A percentile compares a stretch with the other conserved stretches of the same genome.
These are phyloP conservation scores for Curvularia sp. DNA, from an alignment of 2,329 filamentous ascomycete species.

Conservation along the genomic window DNA sequence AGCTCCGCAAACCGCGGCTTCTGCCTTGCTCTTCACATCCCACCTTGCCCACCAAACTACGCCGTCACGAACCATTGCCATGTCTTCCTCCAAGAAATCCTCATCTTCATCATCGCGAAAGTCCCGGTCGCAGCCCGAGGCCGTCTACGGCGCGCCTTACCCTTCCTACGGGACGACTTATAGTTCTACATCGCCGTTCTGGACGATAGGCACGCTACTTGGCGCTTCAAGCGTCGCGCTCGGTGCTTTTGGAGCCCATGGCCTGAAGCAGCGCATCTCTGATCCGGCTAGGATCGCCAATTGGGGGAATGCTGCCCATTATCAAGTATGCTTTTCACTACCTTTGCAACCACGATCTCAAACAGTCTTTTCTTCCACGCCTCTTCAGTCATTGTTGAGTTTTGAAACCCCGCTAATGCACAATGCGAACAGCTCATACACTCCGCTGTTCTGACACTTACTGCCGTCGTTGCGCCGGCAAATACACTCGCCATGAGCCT, in stretches of 20 bases:
- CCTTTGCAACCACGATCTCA: neutral
- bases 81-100: slow-evolving; percentile 22
- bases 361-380: neutral
- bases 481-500: slow-evolving; percentile 65
- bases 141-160: slow-evolving; percentile 7
- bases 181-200: slow-evolving; percentile 57
- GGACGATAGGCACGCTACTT: slow-evolving; percentile 68
- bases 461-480: slow-evolving; percentile 60
- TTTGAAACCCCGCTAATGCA: neutral
- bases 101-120: slow-evolving; percentile 19
- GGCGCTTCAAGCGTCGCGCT: slow-evolving; percentile 68
- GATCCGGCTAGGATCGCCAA: slow-evolving; percentile 66
- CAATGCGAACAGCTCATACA: slow-evolving; percentile 67
- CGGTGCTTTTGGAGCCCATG: slow-evolving; percentile 73
- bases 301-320: slow-evolving; percentile 71
- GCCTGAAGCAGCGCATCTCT: slow-evolving; percentile 66
- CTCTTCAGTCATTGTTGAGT: neutral
- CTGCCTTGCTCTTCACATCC: slow-evolving; percentile 9
- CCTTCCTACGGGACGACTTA: slow-evolving; percentile 8
- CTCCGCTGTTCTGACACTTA: slow-evolving; percentile 66
- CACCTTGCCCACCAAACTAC: slow-evolving; percentile 15
- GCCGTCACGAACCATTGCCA: slow-evolving; percentile 3
- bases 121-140: slow-evolving; percentile 8
- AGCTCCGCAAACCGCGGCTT: slow-evolving; percentile 28
- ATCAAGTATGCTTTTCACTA: slow-evolving; percentile 60